Percentiles rank a stretch among this genome's conserved stretches.
These are phyloP conservation scores for Acacia confusa DNA, from an alignment of 306 rosid genomes.

Conservation along the genomic window DNA sequence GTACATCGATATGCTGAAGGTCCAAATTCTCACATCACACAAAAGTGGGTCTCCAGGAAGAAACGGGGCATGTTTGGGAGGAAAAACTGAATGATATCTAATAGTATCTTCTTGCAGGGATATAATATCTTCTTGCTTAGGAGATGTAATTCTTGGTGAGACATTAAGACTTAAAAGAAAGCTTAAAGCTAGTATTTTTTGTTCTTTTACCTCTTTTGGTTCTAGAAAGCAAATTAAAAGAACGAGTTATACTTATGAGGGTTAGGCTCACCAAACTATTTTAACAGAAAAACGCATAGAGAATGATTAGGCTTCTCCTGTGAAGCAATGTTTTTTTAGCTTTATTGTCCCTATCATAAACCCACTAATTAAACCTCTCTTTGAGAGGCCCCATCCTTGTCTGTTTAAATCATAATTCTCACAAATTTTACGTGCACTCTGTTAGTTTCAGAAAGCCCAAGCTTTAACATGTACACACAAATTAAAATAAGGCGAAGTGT, in stretches of 20 bases:
- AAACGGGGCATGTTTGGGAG: background rate
- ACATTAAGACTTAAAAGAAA: background rate
- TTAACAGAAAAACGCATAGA: conserved; percentile 7
- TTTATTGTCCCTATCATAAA: conserved; percentile 24
- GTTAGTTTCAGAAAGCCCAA: conserved; percentile 7
- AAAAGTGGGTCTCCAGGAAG: background rate
- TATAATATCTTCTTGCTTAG: no score
- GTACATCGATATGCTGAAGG: background rate
- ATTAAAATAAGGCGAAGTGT: conserved; percentile 30
- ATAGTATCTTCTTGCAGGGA: background rate
- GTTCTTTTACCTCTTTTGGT: background rate
- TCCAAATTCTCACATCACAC: background rate
- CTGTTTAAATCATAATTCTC: background rate
- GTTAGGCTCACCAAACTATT: conserved; percentile 23
- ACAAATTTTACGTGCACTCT: conserved; percentile 20
- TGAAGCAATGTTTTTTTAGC: conserved; percentile 19
- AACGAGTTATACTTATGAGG: background rate
- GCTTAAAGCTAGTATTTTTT: background rate
- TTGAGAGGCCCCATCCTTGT: conserved; percentile 1
- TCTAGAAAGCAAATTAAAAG: background rate
- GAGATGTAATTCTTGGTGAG: background rate
- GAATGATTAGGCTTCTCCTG: conserved; percentile 22
- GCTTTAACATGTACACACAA: conserved; percentile 18
- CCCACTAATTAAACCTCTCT: background rate
- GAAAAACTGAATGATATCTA: background rate